A percentile compares a stretch with the other conserved stretches of the same genome.
phyloP scores from a whole-genome alignment of 371 early-diverging fungal genomes.

The Neoconidiobolus thromboides region DNA sequence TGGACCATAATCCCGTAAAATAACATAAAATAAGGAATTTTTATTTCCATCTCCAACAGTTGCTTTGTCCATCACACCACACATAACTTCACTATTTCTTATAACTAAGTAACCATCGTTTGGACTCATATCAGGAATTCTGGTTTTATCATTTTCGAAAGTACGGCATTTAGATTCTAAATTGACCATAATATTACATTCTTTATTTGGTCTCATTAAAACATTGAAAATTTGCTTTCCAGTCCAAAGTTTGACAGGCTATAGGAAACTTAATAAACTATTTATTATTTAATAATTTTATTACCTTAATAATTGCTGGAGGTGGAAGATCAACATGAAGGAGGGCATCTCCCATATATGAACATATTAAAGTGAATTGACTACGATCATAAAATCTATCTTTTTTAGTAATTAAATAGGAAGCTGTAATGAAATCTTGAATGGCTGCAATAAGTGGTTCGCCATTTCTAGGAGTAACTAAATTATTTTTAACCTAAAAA shows the following conservation, averaged over 20 bases:
- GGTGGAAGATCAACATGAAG: constrained; percentile 76
- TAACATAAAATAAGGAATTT: constrained; percentile 80
- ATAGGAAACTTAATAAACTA: constrained; percentile 6
- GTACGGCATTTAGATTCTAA: constrained; percentile 75
- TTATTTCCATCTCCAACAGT: constrained; percentile 88
- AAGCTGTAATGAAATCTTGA: constrained; percentile 98
- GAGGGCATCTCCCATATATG: constrained; percentile 65
- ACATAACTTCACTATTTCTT: constrained; percentile 83
- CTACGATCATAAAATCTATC: constrained; percentile 92
- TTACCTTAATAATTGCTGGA: constrained; percentile 78
- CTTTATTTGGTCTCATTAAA: constrained; percentile 68
- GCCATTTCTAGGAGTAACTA: constrained; percentile 96
- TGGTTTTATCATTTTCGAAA: constrained; percentile 34
- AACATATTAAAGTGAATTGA: constrained; percentile 77
- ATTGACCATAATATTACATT: constrained; percentile 50
- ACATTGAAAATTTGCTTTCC: constrained; percentile 58
- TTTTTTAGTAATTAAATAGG: constrained; percentile 81
- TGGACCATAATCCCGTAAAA: constrained; percentile 82
- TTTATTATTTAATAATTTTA: constrained; percentile 7
- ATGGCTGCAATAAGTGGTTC: constrained; percentile 97
- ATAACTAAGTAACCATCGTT: constrained; percentile 83
- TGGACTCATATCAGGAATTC: constrained; percentile 58
- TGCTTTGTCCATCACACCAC: constrained; percentile 88
- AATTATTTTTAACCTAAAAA: constrained; percentile 63
- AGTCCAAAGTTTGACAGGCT: constrained; percentile 40